Conservation (phyloP, 2,329 filamentous ascomycete genomes). For the Cladobotryum mycophilum region DNA sequence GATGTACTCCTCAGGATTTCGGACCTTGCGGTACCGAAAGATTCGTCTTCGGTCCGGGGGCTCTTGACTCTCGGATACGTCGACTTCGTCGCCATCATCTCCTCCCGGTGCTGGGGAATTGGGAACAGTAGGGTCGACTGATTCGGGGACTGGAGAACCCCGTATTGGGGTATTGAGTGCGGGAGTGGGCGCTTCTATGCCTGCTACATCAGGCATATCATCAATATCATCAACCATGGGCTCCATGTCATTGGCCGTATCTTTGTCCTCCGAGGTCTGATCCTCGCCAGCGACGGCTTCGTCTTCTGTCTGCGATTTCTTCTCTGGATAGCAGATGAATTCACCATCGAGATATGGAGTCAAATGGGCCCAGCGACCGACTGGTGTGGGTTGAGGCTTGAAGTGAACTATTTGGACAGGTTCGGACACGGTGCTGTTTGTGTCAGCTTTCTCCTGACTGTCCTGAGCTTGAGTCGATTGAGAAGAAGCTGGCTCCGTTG, state of each 20-base stretch:
- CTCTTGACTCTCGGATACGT: conserved; percentile 30
- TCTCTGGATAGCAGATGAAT: conserved; percentile 34
- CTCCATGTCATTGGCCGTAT: conserved; percentile 17
- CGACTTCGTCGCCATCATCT: conserved; percentile 32
- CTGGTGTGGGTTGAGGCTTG: conserved; percentile 25
- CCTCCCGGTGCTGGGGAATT: conserved; percentile 32
- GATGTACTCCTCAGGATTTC: conserved; percentile 43
- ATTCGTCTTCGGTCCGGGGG: conserved; percentile 21
- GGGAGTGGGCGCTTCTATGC: conserved; percentile 28
- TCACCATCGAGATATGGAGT: conserved; percentile 37
- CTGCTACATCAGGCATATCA: conserved; percentile 24
- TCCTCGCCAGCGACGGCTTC: conserved; percentile 25
- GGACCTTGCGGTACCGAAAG: conserved; percentile 45
- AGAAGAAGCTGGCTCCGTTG: not conserved
- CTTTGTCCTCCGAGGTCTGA: conserved; percentile 26
- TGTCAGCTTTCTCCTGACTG: not conserved
- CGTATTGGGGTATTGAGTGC: conserved; percentile 33
- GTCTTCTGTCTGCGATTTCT: conserved; percentile 26
- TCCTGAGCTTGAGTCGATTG: not conserved
- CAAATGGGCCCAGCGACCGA: conserved; percentile 32
- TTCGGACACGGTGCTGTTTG: not conserved
- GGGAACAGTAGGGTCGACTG: conserved; percentile 30
- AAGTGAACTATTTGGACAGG: conserved; percentile 7
- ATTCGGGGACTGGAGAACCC: conserved; percentile 35
- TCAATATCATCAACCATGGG: conserved; percentile 21